These are phyloP conservation scores for Parmales sp. DNA, from an alignment of 108 stramenopile genomes.

Conservation along the genomic window DNA sequence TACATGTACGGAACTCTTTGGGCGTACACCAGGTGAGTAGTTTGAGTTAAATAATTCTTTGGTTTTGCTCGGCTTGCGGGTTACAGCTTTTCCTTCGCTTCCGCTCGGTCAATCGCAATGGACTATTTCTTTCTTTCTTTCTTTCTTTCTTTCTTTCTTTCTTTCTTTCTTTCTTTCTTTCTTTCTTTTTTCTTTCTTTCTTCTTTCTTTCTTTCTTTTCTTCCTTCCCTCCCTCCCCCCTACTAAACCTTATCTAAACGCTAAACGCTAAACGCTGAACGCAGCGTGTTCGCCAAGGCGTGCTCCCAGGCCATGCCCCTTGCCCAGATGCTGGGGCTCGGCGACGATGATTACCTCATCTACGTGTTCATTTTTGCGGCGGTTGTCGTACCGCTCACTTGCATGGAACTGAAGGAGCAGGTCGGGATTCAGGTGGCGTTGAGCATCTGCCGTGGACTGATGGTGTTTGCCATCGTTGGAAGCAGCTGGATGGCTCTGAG, in stretches of 20 bases:
- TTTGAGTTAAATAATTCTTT: no score
- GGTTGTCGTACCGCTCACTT: slow-evolving; percentile 33
- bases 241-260: no score
- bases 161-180: no score
- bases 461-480: slow-evolving; percentile 18
- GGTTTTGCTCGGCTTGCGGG: no score
- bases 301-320: slow-evolving; percentile 19
- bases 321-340: slow-evolving; percentile 12
- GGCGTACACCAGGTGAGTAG: slow-evolving; percentile 43
- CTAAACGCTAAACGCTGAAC: no score
- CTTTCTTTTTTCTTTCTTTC: no score
- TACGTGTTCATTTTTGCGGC: slow-evolving; percentile 31
- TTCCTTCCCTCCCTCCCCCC: no score
- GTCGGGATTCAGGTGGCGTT: slow-evolving; percentile 32
- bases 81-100: no score
- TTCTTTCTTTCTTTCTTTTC: no score
- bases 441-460: slow-evolving; percentile 24
- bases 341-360: neutral
- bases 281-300: slow-evolving; percentile 37
- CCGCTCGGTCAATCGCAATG: no score
- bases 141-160: no score
- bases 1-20: slow-evolving; percentile 34
- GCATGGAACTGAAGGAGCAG: slow-evolving; percentile 43
- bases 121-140: no score
- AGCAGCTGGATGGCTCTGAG: neutral